Conservation (phyloP, 768 basidiomycete species). For the Leccinum aurantiacum region DNA sequence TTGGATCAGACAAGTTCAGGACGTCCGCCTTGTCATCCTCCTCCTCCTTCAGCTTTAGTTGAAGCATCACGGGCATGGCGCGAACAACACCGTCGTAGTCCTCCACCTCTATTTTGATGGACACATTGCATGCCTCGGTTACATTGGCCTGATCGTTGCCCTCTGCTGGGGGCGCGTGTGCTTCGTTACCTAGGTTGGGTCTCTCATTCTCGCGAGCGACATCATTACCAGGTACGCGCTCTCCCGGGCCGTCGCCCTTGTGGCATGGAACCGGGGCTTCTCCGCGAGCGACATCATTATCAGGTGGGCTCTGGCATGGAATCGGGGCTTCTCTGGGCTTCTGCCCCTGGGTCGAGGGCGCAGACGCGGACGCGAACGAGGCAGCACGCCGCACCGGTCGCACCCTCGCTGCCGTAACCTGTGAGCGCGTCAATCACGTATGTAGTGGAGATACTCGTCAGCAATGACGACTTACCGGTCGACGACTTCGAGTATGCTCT, state of each 20-base stretch:
- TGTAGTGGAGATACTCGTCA: not conserved
- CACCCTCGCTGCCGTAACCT: not conserved
- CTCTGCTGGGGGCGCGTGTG: not conserved
- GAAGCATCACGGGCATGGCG: not conserved
- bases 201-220: not conserved
- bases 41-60: not conserved
- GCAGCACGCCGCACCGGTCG: not conserved
- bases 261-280: too few relatives aligned
- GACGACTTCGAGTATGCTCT: not conserved
- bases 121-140: not conserved
- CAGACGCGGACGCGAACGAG: not conserved
- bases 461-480: not conserved
- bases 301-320: not conserved
- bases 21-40: not conserved
- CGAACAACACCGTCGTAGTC: not conserved
- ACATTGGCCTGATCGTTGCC: not conserved
- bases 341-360: not conserved
- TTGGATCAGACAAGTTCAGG: slow-evolving; percentile 40
- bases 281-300: not conserved
- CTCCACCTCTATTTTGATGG: not conserved
- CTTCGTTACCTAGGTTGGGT: not conserved
- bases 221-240: not conserved
- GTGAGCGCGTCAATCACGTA: not conserved
- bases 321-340: not conserved
- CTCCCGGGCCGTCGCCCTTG: not conserved